phyloP scores from a whole-genome alignment of 139 green algal species.

The Chlorella ohadii region DNA sequence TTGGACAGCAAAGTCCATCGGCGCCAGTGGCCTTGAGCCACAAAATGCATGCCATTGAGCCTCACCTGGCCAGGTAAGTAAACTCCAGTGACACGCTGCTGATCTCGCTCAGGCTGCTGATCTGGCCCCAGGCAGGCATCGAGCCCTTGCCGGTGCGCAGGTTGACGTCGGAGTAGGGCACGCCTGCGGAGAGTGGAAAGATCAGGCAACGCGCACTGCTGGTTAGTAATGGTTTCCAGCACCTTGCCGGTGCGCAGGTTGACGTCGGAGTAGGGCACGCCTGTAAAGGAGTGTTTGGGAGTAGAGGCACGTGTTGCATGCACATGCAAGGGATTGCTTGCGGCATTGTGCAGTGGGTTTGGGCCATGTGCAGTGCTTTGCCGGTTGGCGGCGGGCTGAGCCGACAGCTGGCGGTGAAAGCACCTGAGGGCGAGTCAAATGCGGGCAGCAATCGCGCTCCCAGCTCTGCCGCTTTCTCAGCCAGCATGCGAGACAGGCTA shows the following conservation, averaged over 20 bases:
- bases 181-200: slow-evolving; percentile 17
- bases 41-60: no score
- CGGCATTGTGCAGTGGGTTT: no score
- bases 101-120: slow-evolving; percentile 75
- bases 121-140: slow-evolving; percentile 38
- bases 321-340: no score
- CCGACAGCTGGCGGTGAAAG: no score
- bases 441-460: slow-evolving; percentile 51
- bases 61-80: slow-evolving; percentile 53
- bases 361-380: no score
- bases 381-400: no score
- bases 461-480: slow-evolving; percentile 50
- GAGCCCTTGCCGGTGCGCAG: slow-evolving; percentile 40
- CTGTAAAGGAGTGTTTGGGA: neutral
- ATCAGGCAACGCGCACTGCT: neutral
- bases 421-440: slow-evolving; percentile 51
- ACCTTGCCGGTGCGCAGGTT: slow-evolving; percentile 51
- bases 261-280: slow-evolving; percentile 66
- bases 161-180: slow-evolving; percentile 69
- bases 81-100: slow-evolving; percentile 87
- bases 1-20: no score
- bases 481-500: neutral
- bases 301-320: no score
- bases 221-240: no score
- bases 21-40: no score